Percentiles rank a stretch among this genome's conserved stretches.
These are phyloP conservation scores for Colletotrichum incanum DNA, from an alignment of 2,329 filamentous ascomycete species.

Conservation along the genomic window DNA sequence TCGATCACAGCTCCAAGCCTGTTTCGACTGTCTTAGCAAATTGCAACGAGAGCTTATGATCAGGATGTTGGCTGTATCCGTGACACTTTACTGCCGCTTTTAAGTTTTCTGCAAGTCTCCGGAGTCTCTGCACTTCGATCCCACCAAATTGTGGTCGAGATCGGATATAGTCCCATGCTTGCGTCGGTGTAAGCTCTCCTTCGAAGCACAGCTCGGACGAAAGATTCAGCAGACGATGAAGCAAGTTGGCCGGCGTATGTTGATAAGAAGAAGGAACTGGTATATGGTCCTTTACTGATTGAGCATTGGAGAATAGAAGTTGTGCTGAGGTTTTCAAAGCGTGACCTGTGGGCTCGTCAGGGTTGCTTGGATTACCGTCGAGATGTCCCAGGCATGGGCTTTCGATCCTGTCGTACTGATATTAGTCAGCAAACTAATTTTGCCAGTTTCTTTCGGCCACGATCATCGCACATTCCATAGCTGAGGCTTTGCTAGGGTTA, in stretches of 20 bases:
- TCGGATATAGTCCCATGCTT: conserved; percentile 56
- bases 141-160: conserved; percentile 51
- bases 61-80: conserved; percentile 46
- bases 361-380: conserved; percentile 47
- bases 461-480: not conserved
- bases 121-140: conserved; percentile 49
- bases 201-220: conserved; percentile 48
- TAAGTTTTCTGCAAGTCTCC: conserved; percentile 48
- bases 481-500: too few relatives aligned
- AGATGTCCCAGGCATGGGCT: conserved; percentile 49
- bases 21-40: not conserved
- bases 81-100: conserved; percentile 54
- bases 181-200: conserved; percentile 57
- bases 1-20: conserved; percentile 38
- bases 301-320: conserved; percentile 33
- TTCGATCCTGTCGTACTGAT: conserved; percentile 46
- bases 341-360: conserved; percentile 48
- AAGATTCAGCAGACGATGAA: conserved; percentile 47
- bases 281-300: not conserved
- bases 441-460: not conserved
- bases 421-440: not conserved
- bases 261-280: conserved; percentile 21
- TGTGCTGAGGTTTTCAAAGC: conserved; percentile 48
- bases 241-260: conserved; percentile 43
- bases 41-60: not conserved